A percentile compares a stretch with the other conserved stretches of the same genome.
These are phyloP conservation scores for Didymella lethalis DNA, from an alignment of 2,329 filamentous ascomycete species.

Conservation along the genomic window DNA sequence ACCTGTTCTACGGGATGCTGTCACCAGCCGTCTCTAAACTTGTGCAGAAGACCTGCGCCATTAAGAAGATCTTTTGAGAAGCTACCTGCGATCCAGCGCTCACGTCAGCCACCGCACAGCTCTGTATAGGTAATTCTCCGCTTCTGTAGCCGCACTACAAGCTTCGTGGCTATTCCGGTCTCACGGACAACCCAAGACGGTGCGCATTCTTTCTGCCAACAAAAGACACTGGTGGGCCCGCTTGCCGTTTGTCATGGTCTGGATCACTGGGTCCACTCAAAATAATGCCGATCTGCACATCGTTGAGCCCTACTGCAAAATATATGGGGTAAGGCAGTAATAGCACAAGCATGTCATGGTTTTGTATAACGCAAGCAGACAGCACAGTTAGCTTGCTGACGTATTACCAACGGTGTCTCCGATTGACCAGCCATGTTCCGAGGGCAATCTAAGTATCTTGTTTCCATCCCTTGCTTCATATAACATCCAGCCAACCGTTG, in stretches of 20 bases:
- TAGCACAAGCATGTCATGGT: background rate
- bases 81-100: background rate
- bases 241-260: background rate
- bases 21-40: background rate
- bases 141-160: background rate
- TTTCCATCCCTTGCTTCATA: slow-evolving; percentile 12
- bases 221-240: background rate
- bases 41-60: background rate
- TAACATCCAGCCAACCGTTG: slow-evolving; percentile 4
- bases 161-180: slow-evolving; percentile 8
- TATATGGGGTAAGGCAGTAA: slow-evolving; percentile 1
- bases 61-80: background rate
- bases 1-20: background rate
- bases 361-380: slow-evolving; percentile 4
- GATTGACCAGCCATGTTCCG: slow-evolving; percentile 4
- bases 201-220: slow-evolving; percentile 5
- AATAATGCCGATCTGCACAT: background rate
- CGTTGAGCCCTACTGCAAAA: background rate
- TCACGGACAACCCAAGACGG: background rate
- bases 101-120: background rate
- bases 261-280: slow-evolving; percentile 1
- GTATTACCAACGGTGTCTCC: slow-evolving; percentile 6
- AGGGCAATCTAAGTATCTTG: background rate
- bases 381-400: slow-evolving; percentile 3
- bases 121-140: background rate